Conservation (phyloP, 768 basidiomycete genomes). For the Lactarius trivialis region DNA sequence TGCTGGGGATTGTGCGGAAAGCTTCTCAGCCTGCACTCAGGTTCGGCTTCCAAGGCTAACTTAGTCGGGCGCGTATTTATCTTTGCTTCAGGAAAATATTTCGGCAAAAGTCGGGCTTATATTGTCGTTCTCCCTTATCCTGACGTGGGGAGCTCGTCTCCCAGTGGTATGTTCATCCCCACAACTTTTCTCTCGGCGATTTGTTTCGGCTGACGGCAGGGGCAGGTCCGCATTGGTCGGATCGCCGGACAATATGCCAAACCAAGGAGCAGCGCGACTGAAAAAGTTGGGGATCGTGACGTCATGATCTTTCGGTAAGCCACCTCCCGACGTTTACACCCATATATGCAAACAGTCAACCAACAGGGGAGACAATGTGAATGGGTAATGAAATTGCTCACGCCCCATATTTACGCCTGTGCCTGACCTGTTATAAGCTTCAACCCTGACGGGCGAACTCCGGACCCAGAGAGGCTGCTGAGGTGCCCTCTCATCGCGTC, state of each 20-base stretch:
- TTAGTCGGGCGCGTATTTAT: background rate
- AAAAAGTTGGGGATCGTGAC: constrained; percentile 63
- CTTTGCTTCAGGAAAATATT: constrained; percentile 64
- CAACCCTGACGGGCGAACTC: constrained; percentile 69
- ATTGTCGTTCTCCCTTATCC: constrained; percentile 89
- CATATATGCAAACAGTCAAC: background rate
- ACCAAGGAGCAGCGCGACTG: constrained; percentile 78
- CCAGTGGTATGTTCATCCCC: constrained; percentile 63
- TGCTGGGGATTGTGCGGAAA: constrained; percentile 97
- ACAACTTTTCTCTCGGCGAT: background rate
- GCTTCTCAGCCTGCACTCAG: constrained; percentile 85
- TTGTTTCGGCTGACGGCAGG: constrained; percentile 15
- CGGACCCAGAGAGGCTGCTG: constrained; percentile 85
- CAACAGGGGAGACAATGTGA: constrained; percentile 92
- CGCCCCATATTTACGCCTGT: background rate
- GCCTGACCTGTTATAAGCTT: no score
- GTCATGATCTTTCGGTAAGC: constrained; percentile 71
- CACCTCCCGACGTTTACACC: background rate
- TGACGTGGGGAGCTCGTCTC: constrained; percentile 87
- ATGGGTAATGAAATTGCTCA: constrained; percentile 50
- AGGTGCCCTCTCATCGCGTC: constrained; percentile 38
- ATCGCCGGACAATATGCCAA: constrained; percentile 98
- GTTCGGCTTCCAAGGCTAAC: constrained; percentile 34
- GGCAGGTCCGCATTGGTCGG: constrained; percentile 72
- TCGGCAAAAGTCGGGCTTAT: constrained; percentile 85